A percentile compares a stretch with the other conserved stretches of the same genome.
Conservation (phyloP, 2,329 filamentous ascomycete species). For the Rhinocladiella mackenziei region DNA sequence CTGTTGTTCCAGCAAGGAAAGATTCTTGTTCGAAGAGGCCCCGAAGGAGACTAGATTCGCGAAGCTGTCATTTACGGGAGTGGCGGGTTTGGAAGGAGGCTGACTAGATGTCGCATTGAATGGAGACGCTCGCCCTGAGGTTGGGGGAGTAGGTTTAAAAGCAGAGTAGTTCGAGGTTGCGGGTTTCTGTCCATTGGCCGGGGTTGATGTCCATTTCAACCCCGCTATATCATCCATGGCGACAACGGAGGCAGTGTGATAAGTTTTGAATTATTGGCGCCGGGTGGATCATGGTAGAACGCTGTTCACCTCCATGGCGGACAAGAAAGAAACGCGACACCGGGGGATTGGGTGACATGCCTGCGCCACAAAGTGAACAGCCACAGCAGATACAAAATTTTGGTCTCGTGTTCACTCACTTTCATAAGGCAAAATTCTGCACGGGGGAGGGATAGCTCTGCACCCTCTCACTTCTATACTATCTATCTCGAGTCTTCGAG, state of each 20-base stretch:
- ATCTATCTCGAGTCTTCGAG: too few species aligned
- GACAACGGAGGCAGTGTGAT: constrained; percentile 5
- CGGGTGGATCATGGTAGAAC: background rate
- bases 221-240: constrained; percentile 48
- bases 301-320: background rate
- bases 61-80: constrained; percentile 53
- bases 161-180: constrained; percentile 35
- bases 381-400: too few species aligned
- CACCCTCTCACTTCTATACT: too few species aligned
- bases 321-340: background rate
- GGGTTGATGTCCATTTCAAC: constrained; percentile 42
- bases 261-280: background rate
- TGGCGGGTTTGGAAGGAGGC: constrained; percentile 39
- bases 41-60: constrained; percentile 61
- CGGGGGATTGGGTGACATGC: background rate
- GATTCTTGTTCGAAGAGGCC: constrained; percentile 55
- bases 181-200: constrained; percentile 36
- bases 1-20: constrained; percentile 64
- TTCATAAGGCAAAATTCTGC: too few species aligned
- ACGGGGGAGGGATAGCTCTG: too few species aligned
- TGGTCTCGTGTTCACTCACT: too few species aligned
- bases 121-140: constrained; percentile 44
- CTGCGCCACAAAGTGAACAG: constrained; percentile 7
- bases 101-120: constrained; percentile 34
- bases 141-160: constrained; percentile 37